Evolutionary conservation across 2,329 filamentous ascomycete genomes (phyloP), one percentile per base, ranked within the genome.

Genomic region (Meredithiella fracta): DNA sequence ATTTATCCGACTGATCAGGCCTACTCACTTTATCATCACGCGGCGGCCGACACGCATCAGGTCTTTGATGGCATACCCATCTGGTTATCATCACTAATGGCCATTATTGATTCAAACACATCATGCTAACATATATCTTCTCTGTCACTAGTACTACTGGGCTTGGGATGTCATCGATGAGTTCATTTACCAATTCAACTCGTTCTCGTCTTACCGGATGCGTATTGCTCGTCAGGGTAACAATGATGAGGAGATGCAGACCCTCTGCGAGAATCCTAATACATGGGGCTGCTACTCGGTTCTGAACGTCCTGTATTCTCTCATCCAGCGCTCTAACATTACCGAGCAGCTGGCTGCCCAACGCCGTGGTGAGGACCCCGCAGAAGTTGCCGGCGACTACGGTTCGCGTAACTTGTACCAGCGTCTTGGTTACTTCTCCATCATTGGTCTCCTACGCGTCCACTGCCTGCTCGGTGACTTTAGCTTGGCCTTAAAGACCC

Each of bases 181-280:
- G 72, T 98, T 98, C 76, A 97, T 98, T 73, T 98, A 98, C 77
- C 92, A 98, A 71, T 98, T 98, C 78, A 96, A 98, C 78, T 94
- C 90, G 59, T 98, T 98, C 78, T 97, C 89, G 69, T 88, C 89
- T 61, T 96, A 96, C 79, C 83, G 92, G 67, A 89, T 94, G 70
- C 84, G 89, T 62, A 82, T 95, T 63, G 92, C 92, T 61, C 81
- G 89, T 59, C 77, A 83, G 76, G 75, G 81, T 70, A 74, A 85
- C 69, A 94, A 91, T 70, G 86, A 89, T 68, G 92, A 97, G 72
- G 92, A 98, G 71, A 83, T 94, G 62, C 79, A 86, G 70, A 77
- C 95, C 54, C 82, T 98, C 64, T 84, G 86, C 65, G 92, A 97
- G 68, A 96, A 96, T 74, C 92, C 91, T 59, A 96, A 97, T 75